Evolutionary conservation across 164 flowering plant species (phyloP).

Genomic region (Vitis labrusca): DNA sequence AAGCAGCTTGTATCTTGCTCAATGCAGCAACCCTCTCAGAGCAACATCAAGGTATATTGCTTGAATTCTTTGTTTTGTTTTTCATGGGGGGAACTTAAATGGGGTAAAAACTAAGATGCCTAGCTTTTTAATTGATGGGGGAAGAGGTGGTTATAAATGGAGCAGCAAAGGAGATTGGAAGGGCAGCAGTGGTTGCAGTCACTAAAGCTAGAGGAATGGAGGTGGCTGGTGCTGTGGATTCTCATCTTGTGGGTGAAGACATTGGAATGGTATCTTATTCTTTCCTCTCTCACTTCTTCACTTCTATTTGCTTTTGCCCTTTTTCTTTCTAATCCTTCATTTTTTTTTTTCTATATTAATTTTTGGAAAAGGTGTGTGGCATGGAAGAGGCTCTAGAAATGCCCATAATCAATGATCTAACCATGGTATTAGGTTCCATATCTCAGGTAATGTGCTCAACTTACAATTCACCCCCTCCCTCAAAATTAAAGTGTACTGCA

Average conservation of each 20-base stretch:
- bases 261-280: slow-evolving; percentile 58
- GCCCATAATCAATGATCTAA: slow-evolving; percentile 75
- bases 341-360: too few species aligned
- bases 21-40: slow-evolving; percentile 60
- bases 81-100: not conserved
- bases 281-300: not conserved
- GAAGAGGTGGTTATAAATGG: slow-evolving; percentile 81
- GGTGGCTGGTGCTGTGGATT: slow-evolving; percentile 89
- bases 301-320: not conserved
- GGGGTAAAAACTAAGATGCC: slow-evolving; percentile 7
- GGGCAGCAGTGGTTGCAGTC: slow-evolving; percentile 80
- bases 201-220: slow-evolving; percentile 93
- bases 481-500: not conserved
- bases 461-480: not conserved
- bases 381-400: slow-evolving; percentile 91
- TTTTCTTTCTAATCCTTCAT: not conserved
- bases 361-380: slow-evolving; percentile 54
- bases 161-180: slow-evolving; percentile 89
- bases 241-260: slow-evolving; percentile 72
- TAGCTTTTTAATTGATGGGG: slow-evolving; percentile 1
- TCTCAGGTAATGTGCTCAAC: slow-evolving; percentile 58
- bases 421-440: slow-evolving; percentile 89
- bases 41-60: slow-evolving; percentile 59
- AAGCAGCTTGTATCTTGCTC: slow-evolving; percentile 50
- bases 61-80: not conserved